Evolutionary conservation across 176 grass and related monocot species (phyloP), one percentile per base, ranked within the genome.

Genomic region (Zoysia pacifica): DNA sequence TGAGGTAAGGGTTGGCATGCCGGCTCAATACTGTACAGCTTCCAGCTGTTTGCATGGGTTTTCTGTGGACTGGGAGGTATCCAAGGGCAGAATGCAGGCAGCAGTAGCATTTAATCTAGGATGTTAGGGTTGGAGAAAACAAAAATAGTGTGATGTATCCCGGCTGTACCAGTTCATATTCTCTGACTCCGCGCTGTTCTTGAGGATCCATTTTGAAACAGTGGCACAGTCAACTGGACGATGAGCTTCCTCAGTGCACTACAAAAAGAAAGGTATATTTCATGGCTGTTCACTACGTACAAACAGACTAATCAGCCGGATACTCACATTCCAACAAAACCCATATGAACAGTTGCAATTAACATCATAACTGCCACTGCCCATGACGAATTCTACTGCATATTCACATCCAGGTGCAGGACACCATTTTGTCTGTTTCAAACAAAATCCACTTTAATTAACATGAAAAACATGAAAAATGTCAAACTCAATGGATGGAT

Each of bases 231-330:
- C 93, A 49, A 99, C 97, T 51, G 97, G 97, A 53, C 97, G 88
- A 77, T 99, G 97, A 91, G 97, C 97, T 93, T 99, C 97, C 82
- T 99, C 97, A 4, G 97, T 91, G 61, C 97, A 99, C 97, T 99
- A 84, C 75, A 77, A 9, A 36, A 48, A 63, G 73, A 58, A 82
- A 65, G 28, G 58, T 54, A 83, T 67, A 82, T 40, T 77, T 55
- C 79, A 54, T 67, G 9, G 60, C 60, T 79, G 16, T 48, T 64
- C 50, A 83, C 40, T 70, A 78, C 43, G n/a, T 39, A 14, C 75
- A 82, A 78, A 67, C 11, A 44, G 69, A 74, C 5, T 77, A 36
- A 48, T 56, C 20, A 14, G 47, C 61, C 56, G 43, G 70, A 81
- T 67, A 86, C 88, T 88, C 69, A 96, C 97, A 66, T 99, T 95